Conservation (phyloP, 768 basidiomycete species). For the Sporobolomyces phaffii region DNA sequence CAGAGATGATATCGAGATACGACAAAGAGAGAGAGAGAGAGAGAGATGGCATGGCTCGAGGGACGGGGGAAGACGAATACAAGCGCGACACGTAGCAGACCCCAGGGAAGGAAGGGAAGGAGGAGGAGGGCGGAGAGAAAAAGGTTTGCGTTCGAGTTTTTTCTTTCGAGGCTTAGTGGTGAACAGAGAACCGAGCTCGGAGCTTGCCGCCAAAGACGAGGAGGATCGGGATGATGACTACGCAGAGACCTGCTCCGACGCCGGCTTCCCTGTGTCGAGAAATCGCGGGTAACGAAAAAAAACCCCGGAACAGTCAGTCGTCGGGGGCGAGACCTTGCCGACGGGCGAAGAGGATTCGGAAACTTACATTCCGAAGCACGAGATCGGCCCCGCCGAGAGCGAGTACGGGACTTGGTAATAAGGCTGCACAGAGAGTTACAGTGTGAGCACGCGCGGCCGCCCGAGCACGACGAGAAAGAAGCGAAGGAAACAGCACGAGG, state of each 20-base stretch:
- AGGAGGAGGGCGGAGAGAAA: too few species aligned
- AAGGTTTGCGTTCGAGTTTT: background rate
- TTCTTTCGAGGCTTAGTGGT: background rate
- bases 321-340: too few species aligned
- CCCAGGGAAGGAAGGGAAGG: too few species aligned
- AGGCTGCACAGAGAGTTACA: background rate
- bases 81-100: background rate
- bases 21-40: background rate
- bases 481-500: too few species aligned
- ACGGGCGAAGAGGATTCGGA: too few species aligned
- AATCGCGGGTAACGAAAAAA: too few species aligned
- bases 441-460: background rate
- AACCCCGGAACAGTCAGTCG: too few species aligned
- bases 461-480: too few species aligned
- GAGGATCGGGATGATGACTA: constrained; percentile 54
- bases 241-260: constrained; percentile 54
- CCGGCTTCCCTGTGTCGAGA: too few species aligned
- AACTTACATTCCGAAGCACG: constrained; percentile 27
- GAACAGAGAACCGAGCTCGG: constrained; percentile 24
- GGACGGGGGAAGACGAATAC: background rate
- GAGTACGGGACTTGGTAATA: constrained; percentile 15
- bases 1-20: background rate
- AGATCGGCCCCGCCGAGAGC: background rate
- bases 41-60: background rate
- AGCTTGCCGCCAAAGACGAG: constrained; percentile 54